phyloP scores from a whole-genome alignment of 1,284 basidiomycete genomes.

The Leccinum subspadiceum region DNA sequence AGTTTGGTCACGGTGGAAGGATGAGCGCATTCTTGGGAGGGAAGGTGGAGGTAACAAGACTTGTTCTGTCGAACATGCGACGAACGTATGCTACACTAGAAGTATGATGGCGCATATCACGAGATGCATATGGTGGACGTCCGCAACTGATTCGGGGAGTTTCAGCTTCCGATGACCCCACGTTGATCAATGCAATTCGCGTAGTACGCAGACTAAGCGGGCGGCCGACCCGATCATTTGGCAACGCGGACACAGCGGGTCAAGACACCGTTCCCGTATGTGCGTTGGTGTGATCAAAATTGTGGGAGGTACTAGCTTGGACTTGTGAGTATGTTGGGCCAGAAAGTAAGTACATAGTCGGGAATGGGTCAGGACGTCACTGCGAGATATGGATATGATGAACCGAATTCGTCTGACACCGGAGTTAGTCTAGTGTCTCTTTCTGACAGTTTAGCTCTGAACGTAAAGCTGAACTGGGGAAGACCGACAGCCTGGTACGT shows the following conservation, averaged over 20 bases:
- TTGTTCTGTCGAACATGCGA: constrained; percentile 18
- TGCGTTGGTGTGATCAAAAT: constrained; percentile 8
- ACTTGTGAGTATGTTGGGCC: background rate
- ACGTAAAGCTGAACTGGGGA: background rate
- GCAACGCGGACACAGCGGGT: background rate
- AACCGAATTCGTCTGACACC: background rate
- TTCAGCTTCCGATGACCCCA: constrained; percentile 3
- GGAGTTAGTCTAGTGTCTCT: background rate
- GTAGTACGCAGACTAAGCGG: constrained; percentile 1
- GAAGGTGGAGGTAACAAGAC: constrained; percentile 2
- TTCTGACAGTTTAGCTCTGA: background rate
- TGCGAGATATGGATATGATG: background rate
- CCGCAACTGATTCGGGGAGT: background rate
- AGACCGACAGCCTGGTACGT: background rate
- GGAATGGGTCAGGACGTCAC: constrained; percentile 14
- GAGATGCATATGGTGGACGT: background rate
- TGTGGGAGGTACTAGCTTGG: background rate
- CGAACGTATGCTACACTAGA: constrained; percentile 13
- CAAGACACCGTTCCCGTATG: constrained; percentile 14
- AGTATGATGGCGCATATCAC: background rate
- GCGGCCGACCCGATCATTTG: constrained; percentile 13
- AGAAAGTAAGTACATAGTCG: background rate
- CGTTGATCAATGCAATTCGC: constrained; percentile 10
- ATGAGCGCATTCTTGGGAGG: constrained; percentile 1
- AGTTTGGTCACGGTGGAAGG: constrained; percentile 7